Percentiles rank a stretch among this genome's conserved stretches.
phyloP scores from a whole-genome alignment of 192 early-diverging fungal genomes.

The Entomortierella beljakovae region DNA sequence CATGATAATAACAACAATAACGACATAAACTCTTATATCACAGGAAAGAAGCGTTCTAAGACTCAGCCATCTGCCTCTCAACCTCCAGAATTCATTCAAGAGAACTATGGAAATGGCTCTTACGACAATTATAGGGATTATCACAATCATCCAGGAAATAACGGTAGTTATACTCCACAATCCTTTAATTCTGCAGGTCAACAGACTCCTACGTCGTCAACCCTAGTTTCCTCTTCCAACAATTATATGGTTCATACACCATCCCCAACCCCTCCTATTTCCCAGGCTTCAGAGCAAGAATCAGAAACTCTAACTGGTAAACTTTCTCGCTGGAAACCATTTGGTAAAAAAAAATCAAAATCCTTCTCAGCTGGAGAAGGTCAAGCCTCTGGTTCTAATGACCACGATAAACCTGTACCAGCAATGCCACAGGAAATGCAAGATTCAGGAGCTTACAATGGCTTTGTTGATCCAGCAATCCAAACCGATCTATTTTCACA shows the following conservation, averaged over 20 bases:
- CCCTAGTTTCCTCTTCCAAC: conserved; percentile 9
- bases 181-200: conserved; percentile 8
- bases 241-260: conserved; percentile 30
- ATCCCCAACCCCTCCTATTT: conserved; percentile 4
- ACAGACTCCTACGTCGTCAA: conserved; percentile 13
- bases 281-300: conserved; percentile 6
- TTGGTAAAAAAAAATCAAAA: conserved; percentile 51
- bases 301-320: conserved; percentile 2
- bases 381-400: not conserved
- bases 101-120: conserved; percentile 2
- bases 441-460: not conserved
- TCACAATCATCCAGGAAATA: not conserved
- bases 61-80: conserved; percentile 11
- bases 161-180: conserved; percentile 19
- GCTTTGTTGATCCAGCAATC: conserved; percentile 9
- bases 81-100: conserved; percentile 2
- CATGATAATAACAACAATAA: not conserved
- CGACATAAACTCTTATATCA: not conserved
- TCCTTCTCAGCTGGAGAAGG: conserved; percentile 27
- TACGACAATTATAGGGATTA: conserved; percentile 6
- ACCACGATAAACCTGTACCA: conserved; percentile 13
- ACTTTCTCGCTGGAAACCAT: conserved; percentile 39
- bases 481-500: conserved; percentile 15
- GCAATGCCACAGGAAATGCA: not conserved
- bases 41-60: conserved; percentile 36